Evolutionary conservation across 2,329 filamentous ascomycete species (phyloP), one percentile per base, ranked within the genome.

Genomic region (Colletotrichum siamense): DNA sequence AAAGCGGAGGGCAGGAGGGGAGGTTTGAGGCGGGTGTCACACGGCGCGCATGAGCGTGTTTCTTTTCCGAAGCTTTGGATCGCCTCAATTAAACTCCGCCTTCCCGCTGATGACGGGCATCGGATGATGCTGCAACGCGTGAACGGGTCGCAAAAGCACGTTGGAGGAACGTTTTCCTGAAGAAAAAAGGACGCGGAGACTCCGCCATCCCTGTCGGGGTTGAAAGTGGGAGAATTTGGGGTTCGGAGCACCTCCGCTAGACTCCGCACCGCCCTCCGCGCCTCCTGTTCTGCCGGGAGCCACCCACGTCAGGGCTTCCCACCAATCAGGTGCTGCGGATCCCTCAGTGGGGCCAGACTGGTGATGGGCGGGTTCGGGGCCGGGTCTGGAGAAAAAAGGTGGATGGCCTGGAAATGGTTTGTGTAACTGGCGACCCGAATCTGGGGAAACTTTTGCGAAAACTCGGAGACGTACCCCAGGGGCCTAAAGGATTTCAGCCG

Each of bases 221-320:
- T 24, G 32, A n/a, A 44, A 32, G 36, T 26, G 26, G 59, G 59
- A 32, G 32, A 8, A 28, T 24, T 39, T 64, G 71, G 64, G 34
- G 39, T 24, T 26, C 36, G 71, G 66, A 77, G 66, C 28, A 36
- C 30, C 76, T 77, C 76, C 76, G 74, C 76, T 77, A 77, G 69
- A 77, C 76, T 77, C 76, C 76, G 73, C 73, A 63, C 13, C 36
- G 34, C 26, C 28, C 68, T 68, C 72, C 75, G 59, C 26, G n/a
- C 26, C 55, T 61, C 71, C 36, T 39, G 61, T 32, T 22, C 39
- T 44, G 10, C 52, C 39, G 59, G 28, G 52, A 69, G 24, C 61
- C 71, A 61, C 59, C 16, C 57, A 65, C 34, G 57, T 65, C 57
- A 65, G 9, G 9, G 2, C 15, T 2, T 18, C n/a, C 8, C 18